phyloP scores from a whole-genome alignment of 371 early-diverging fungal species.

The Caulochytrium protostelioides region DNA sequence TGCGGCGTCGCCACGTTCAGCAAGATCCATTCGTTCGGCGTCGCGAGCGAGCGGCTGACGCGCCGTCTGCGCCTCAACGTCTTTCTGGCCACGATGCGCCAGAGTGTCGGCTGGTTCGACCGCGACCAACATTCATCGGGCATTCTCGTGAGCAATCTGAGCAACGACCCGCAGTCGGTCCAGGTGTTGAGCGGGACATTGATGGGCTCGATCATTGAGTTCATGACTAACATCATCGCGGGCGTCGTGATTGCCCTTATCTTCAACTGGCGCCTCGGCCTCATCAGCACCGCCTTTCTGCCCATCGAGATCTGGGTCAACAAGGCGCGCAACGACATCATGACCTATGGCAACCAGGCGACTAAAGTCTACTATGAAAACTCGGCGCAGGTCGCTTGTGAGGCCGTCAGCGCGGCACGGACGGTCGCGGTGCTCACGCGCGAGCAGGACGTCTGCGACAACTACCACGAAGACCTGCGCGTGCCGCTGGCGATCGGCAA shows the following conservation, averaged over 20 bases:
- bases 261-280: too few species aligned
- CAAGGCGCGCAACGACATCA: too few species aligned
- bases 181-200: conserved; percentile 44
- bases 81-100: conserved; percentile 39
- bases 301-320: too few species aligned
- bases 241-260: too few species aligned
- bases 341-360: too few species aligned
- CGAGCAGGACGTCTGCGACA: conserved; percentile 38
- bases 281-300: too few species aligned
- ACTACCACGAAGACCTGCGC: too few species aligned
- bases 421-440: conserved; percentile 68
- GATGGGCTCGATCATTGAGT: too few species aligned
- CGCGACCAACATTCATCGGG: conserved; percentile 57
- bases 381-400: conserved; percentile 51
- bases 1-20: conserved; percentile 27
- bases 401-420: conserved; percentile 66
- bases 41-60: conserved; percentile 28
- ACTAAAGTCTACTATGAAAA: too few species aligned
- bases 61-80: conserved; percentile 26
- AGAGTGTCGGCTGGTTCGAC: conserved; percentile 77
- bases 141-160: conserved; percentile 53
- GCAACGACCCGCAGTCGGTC: conserved; percentile 61
- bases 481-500: too few species aligned
- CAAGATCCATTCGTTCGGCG: conserved; percentile 12
- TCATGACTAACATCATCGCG: too few species aligned